phyloP scores from a whole-genome alignment of 78 protist genomes.

The Pelomyxa schiedti region DNA sequence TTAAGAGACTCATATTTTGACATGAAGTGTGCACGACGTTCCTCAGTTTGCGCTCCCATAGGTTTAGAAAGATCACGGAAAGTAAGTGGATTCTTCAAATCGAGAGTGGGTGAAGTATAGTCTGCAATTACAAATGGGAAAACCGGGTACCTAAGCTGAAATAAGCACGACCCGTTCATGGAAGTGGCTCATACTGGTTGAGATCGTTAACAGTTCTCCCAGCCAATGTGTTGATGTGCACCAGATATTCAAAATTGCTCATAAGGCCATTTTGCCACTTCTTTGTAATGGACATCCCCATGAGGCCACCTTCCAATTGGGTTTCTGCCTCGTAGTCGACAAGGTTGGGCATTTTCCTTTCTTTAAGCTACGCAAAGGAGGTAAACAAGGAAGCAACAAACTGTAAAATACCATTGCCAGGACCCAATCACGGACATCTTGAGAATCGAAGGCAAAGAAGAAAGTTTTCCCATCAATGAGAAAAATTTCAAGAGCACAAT shows the following conservation, averaged over 20 bases:
- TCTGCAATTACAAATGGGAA: slow-evolving; percentile 69
- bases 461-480: slow-evolving; percentile 46
- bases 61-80: slow-evolving; percentile 73
- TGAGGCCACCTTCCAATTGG: slow-evolving; percentile 32
- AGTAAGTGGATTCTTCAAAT: slow-evolving; percentile 39
- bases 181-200: slow-evolving; percentile 84
- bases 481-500: slow-evolving; percentile 71
- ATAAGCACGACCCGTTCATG: too few species aligned
- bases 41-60: slow-evolving; percentile 67
- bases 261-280: slow-evolving; percentile 67
- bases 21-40: slow-evolving; percentile 26
- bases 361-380: slow-evolving; percentile 6
- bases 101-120: slow-evolving; percentile 31
- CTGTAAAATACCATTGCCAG: neutral
- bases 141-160: too few species aligned
- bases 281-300: slow-evolving; percentile 37
- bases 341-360: slow-evolving; percentile 46
- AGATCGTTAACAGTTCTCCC: slow-evolving; percentile 90
- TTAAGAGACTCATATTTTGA: slow-evolving; percentile 3
- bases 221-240: slow-evolving; percentile 81
- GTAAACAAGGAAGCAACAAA: neutral
- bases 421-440: slow-evolving; percentile 24
- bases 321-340: slow-evolving; percentile 55
- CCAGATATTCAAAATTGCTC: slow-evolving; percentile 78
- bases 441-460: slow-evolving; percentile 51